These are phyloP conservation scores for Candida quercuum DNA, from an alignment of 805 yeast species.

Conservation along the genomic window DNA sequence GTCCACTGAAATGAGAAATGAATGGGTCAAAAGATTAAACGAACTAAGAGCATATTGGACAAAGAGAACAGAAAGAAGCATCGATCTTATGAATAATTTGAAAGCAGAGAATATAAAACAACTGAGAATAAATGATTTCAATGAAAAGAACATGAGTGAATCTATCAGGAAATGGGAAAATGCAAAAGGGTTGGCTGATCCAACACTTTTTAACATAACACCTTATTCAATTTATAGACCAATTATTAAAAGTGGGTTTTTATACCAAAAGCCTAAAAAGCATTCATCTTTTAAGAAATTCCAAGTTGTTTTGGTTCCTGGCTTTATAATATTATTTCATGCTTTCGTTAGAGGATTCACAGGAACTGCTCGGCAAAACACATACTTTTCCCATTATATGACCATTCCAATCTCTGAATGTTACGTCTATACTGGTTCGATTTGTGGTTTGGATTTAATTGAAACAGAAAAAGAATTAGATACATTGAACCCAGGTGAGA, in stretches of 20 bases:
- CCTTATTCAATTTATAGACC: slow-evolving; percentile 54
- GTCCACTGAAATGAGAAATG: slow-evolving; percentile 39
- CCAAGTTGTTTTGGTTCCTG: slow-evolving; percentile 66
- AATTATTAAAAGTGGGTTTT: slow-evolving; percentile 55
- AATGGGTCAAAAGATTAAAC: slow-evolving; percentile 58
- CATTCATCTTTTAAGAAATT: slow-evolving; percentile 60
- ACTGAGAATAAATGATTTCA: slow-evolving; percentile 47
- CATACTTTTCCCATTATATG: slow-evolving; percentile 46
- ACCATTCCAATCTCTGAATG: slow-evolving; percentile 62
- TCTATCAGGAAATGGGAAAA: slow-evolving; percentile 47
- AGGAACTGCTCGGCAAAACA: slow-evolving; percentile 41
- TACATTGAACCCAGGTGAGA: slow-evolving; percentile 45
- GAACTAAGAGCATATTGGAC: slow-evolving; percentile 57
- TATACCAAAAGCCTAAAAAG: slow-evolving; percentile 66
- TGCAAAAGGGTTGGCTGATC: slow-evolving; percentile 47
- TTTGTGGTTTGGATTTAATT: slow-evolving; percentile 53
- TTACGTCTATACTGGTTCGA: slow-evolving; percentile 69
- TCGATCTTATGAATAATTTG: slow-evolving; percentile 28
- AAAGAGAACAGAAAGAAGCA: slow-evolving; percentile 35
- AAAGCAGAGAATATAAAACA: slow-evolving; percentile 40
- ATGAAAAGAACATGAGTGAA: slow-evolving; percentile 49
- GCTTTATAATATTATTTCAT: slow-evolving; percentile 55
- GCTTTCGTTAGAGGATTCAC: slow-evolving; percentile 40
- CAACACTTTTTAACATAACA: slow-evolving; percentile 48
- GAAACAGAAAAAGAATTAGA: slow-evolving; percentile 40